Base-by-base conservation (phyloP, 2,329 filamentous ascomycete genomes). In the Kalaharituber pfeilii region DNA sequence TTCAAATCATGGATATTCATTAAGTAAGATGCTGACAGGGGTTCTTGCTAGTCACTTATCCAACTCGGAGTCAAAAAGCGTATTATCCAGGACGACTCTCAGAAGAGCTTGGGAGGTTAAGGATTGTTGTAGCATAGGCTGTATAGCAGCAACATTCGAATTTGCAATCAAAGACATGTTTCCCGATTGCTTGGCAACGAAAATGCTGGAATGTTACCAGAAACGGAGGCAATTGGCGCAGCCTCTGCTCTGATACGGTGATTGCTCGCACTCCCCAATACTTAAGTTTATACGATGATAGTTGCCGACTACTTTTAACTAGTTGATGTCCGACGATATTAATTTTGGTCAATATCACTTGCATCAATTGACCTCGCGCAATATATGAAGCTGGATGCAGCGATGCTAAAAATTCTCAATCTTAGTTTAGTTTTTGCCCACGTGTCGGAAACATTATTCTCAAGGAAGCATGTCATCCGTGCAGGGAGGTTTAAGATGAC, bases 401-500 rank as follows among this genome's bases (percentile, higher is more conserved):
- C 91, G 1, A 93, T 93, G 0, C 72, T 98, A 44, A 89, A 93
- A 65, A 93, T 93, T 0, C 75, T 98, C 53, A 98, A 98, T 64
- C 76, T 98, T 33, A 96, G 96, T 60, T 81, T n/a, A n/a, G n/a
- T n/a, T n/a, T 96, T 45, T n/a, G n/a, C n/a, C n/a, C n/a, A n/a
- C n/a, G 89, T 26, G 80, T 84, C 49, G 91, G 89, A 2, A 82
- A 87, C 63, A 96, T 91, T 0, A 72, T 93, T 22, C 76, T 98
- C n/a, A 84, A 81, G 60, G 93, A 94, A 70, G 86, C 91, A 2
- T 82, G 93, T 9, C 91, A 98, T 66, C 93, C 93, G 0, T 98
- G 91, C 67, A 85, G 98, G 79, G 91, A 98, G 68, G 88, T 95
- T 78, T 93, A 98, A 69, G 93, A 98, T 64, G 91, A 98, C 65